These are phyloP conservation scores for Agapanthus africanus DNA, from an alignment of 106 monocot genomes.

Conservation along the genomic window DNA sequence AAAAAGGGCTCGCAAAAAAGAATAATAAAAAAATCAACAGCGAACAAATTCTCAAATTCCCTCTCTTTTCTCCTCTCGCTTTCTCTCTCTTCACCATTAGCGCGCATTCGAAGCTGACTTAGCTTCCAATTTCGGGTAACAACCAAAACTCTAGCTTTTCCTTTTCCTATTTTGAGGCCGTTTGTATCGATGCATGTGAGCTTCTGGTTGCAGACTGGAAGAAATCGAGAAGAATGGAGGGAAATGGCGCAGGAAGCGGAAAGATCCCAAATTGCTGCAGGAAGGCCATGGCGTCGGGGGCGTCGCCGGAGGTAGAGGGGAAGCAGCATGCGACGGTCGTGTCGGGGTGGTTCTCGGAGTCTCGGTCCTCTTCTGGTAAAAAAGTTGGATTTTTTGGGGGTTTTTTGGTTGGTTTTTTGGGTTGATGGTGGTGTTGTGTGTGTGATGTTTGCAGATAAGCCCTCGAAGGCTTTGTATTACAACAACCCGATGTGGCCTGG, in stretches of 20 bases:
- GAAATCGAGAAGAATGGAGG: too few species aligned
- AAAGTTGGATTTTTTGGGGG: not conserved
- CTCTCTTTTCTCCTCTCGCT: too few species aligned
- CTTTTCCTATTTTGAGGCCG: too few species aligned
- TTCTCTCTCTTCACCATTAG: too few species aligned
- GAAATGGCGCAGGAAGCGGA: constrained; percentile 10
- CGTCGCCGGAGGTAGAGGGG: constrained; percentile 23
- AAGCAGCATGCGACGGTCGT: constrained; percentile 43
- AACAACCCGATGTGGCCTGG: constrained; percentile 95
- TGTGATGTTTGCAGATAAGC: constrained; percentile 32
- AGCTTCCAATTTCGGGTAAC: too few species aligned
- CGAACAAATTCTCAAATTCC: too few species aligned
- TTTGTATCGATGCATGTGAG: too few species aligned
- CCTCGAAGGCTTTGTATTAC: constrained; percentile 39
- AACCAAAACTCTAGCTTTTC: too few species aligned
- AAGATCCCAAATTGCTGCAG: constrained; percentile 24
- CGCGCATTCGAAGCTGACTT: too few species aligned
- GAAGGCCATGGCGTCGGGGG: constrained; percentile 37
- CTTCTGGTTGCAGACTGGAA: too few species aligned
- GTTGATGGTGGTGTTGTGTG: not conserved
- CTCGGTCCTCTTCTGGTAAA: constrained; percentile 15
- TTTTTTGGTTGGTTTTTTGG: not conserved
- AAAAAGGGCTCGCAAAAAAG: too few species aligned
- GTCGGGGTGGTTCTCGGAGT: constrained; percentile 45
- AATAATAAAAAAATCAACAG: too few species aligned